Conservation (phyloP, 345 rosid species). For the Camelina neglecta region DNA sequence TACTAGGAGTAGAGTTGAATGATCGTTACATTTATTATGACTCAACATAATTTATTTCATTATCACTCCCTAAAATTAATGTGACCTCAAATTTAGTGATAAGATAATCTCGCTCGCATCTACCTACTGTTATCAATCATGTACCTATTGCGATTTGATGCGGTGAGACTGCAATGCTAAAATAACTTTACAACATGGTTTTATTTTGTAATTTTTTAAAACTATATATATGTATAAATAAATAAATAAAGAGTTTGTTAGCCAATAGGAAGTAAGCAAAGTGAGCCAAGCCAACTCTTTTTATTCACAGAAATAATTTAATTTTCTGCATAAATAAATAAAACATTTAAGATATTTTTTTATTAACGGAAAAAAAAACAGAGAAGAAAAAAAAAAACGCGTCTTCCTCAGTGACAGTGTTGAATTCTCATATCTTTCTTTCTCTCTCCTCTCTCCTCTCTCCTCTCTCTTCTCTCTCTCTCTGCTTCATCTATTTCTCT, state of each 20-base stretch:
- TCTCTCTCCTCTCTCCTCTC: conserved; percentile 33
- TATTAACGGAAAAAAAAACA: not conserved
- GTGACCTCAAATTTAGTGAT: conserved; percentile 31
- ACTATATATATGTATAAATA: not conserved
- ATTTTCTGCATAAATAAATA: not conserved
- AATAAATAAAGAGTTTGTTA: conserved; percentile 3
- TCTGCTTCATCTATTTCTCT: conserved; percentile 42
- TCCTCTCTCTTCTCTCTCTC: conserved; percentile 28
- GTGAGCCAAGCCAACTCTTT: conserved; percentile 35
- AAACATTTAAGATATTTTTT: conserved; percentile 3
- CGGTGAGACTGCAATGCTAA: not conserved
- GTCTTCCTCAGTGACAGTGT: conserved; percentile 58
- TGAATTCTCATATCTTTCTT: conserved; percentile 42
- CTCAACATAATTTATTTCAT: conserved; percentile 5
- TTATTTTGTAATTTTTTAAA: not conserved
- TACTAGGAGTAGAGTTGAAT: conserved; percentile 31
- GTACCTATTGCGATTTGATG: conserved; percentile 35
- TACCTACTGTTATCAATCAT: conserved; percentile 44
- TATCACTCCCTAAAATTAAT: not conserved
- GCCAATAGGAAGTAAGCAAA: conserved; percentile 20
- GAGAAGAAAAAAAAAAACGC: conserved; percentile 54
- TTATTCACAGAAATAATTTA: conserved; percentile 23
- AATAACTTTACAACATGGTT: conserved; percentile 13
- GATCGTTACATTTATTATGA: conserved; percentile 35
- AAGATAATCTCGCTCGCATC: conserved; percentile 16